These are phyloP conservation scores for Cyclotella sp. DNA, from an alignment of 108 stramenopile genomes.

Conservation along the genomic window DNA sequence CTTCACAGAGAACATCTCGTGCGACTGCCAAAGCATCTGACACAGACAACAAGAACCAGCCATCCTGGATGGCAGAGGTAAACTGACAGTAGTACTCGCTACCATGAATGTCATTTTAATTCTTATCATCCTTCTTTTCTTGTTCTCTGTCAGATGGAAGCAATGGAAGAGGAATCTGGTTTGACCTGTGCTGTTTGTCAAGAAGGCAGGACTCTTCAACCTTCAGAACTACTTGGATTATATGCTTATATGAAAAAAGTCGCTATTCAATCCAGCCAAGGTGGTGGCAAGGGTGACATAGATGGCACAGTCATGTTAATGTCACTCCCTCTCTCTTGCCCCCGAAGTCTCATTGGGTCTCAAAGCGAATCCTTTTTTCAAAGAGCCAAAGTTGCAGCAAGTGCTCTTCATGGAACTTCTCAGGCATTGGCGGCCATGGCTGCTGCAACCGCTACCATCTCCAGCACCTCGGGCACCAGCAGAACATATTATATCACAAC, in stretches of 20 bases:
- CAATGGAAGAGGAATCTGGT: constrained; percentile 83
- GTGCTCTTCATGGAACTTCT: constrained; percentile 52
- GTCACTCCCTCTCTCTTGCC: constrained; percentile 60
- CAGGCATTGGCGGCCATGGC: constrained; percentile 40
- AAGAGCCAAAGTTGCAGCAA: constrained; percentile 54
- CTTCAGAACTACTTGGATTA: constrained; percentile 81
- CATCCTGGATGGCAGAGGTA: constrained; percentile 81
- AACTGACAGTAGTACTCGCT: too few relatives aligned
- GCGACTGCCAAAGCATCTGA: constrained; percentile 16
- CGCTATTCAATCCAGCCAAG: constrained; percentile 57
- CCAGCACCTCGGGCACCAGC: constrained; percentile 43
- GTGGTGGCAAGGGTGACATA: constrained; percentile 55
- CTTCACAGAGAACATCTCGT: constrained; percentile 20
- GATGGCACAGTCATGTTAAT: constrained; percentile 75
- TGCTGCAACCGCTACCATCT: constrained; percentile 23
- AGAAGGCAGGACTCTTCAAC: constrained; percentile 80
- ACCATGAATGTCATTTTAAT: background rate
- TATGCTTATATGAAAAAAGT: constrained; percentile 88
- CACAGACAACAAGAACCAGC: constrained; percentile 27
- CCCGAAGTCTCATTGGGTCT: constrained; percentile 43
- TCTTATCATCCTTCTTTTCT: background rate
- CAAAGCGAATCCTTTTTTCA: constrained; percentile 53
- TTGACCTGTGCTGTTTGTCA: constrained; percentile 85
- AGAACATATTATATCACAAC: constrained; percentile 63
- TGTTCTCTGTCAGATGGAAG: constrained; percentile 60